Evolutionary conservation across 176 grass and related monocot species (phyloP).

Genomic region (Pontederia crassipes): DNA sequence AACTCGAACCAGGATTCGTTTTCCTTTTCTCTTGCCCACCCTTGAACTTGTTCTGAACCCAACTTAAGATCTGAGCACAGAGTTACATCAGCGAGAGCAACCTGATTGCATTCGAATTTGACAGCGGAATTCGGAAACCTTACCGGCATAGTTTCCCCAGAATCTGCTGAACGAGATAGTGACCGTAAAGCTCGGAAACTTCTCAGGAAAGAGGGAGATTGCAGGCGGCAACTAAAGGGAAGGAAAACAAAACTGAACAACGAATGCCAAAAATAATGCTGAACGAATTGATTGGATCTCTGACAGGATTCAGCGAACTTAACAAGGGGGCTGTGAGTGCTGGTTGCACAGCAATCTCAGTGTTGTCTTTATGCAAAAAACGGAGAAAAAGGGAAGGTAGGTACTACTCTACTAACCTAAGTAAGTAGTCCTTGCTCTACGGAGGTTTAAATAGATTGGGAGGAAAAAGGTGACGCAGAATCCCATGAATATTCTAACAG

Average conservation of each 20-base stretch:
- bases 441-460: constrained; percentile 1
- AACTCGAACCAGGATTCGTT: constrained; percentile 4
- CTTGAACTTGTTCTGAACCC: constrained; percentile 58
- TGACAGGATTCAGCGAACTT: too few relatives aligned
- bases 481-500: not conserved
- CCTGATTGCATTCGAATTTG: not conserved
- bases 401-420: not conserved
- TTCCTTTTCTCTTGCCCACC: constrained; percentile 37
- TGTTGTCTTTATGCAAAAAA: not conserved
- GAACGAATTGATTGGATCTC: too few relatives aligned
- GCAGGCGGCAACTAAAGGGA: too few relatives aligned
- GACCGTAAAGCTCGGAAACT: too few relatives aligned
- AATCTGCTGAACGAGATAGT: too few relatives aligned
- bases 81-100: not conserved
- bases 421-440: not conserved
- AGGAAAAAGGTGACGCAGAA: constrained; percentile 1
- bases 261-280: too few relatives aligned
- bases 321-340: too few relatives aligned
- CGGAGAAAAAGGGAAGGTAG: not conserved
- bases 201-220: too few relatives aligned
- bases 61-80: constrained; percentile 55
- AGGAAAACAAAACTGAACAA: too few relatives aligned
- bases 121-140: not conserved
- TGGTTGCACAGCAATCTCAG: too few relatives aligned
- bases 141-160: too few relatives aligned